Percentiles rank a stretch among this genome's conserved stretches.
Evolutionary conservation across 192 early-diverging fungal species (phyloP).

Genomic region (Linderina pennispora): DNA sequence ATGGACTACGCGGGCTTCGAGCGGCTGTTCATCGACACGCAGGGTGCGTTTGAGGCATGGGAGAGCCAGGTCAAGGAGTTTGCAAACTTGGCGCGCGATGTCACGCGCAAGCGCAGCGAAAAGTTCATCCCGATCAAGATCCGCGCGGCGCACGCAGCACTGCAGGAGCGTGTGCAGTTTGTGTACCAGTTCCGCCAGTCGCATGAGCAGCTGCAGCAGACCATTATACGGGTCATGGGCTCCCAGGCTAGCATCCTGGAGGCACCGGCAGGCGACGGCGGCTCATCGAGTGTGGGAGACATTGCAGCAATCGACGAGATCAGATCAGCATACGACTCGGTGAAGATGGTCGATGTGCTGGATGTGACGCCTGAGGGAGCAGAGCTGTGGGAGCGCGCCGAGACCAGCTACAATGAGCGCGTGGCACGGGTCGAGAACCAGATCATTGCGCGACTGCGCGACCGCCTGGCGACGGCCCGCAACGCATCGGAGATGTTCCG

Average conservation of each 20-base stretch:
- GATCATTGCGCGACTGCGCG: constrained; percentile 89
- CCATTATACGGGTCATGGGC: constrained; percentile 90
- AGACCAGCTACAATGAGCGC: constrained; percentile 89
- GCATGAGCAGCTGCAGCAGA: constrained; percentile 97
- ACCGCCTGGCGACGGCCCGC: constrained; percentile 89
- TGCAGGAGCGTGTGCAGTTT: constrained; percentile 92
- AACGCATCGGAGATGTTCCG: constrained; percentile 99
- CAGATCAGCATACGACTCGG: constrained; percentile 79
- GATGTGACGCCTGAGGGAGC: constrained; percentile 93
- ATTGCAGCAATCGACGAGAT: constrained; percentile 87
- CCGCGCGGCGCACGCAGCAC: constrained; percentile 78
- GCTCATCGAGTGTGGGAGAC: constrained; percentile 47
- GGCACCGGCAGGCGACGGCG: constrained; percentile 40
- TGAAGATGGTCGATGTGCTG: constrained; percentile 90
- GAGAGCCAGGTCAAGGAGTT: constrained; percentile 95
- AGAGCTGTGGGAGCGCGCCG: constrained; percentile 86
- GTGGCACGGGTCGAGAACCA: constrained; percentile 95
- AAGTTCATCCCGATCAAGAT: constrained; percentile 97
- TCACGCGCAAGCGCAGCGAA: constrained; percentile 86
- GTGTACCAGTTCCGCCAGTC: constrained; percentile 89
- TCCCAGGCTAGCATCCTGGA: constrained; percentile 32
- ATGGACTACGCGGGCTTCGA: constrained; percentile 93
- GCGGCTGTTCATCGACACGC: constrained; percentile 70
- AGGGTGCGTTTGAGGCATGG: constrained; percentile 89
- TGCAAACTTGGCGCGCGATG: constrained; percentile 88